Conservation (phyloP, 768 basidiomycete species). For the Infundibulicybe gibba region DNA sequence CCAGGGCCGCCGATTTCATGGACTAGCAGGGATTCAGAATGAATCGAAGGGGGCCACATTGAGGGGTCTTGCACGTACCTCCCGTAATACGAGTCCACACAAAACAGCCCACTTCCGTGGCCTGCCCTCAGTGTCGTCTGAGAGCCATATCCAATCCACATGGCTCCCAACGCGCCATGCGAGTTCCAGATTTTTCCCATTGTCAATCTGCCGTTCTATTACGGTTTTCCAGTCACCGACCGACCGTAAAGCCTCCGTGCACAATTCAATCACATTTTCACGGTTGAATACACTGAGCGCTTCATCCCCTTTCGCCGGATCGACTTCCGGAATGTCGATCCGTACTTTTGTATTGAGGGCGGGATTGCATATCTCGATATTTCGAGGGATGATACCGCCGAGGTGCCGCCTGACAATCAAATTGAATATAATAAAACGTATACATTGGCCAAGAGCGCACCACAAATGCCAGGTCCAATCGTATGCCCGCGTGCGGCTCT, state of each 20-base stretch:
- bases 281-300: conserved; percentile 42
- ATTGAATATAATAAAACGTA: conserved; percentile 2
- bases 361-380: conserved; percentile 71
- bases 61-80: conserved; percentile 39
- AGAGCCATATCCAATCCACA: conserved; percentile 85
- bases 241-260: conserved; percentile 49
- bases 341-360: conserved; percentile 61
- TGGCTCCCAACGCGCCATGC: conserved; percentile 75
- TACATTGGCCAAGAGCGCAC: conserved; percentile 28
- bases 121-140: conserved; percentile 60
- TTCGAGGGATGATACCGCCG: conserved; percentile 66
- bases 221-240: conserved; percentile 62
- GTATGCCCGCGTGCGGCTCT: conserved; percentile 70
- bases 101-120: conserved; percentile 69
- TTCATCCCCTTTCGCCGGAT: conserved; percentile 35
- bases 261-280: conserved; percentile 59
- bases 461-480: conserved; percentile 94
- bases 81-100: conserved; percentile 68
- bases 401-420: conserved; percentile 53
- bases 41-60: background rate
- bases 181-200: conserved; percentile 63
- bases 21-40: conserved; percentile 18
- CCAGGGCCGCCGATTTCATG: conserved; percentile 49
- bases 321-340: conserved; percentile 60
- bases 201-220: conserved; percentile 46